Evolutionary conservation across 2,329 filamentous ascomycete species (phyloP).

Genomic region (Aaosphaeria arxii): DNA sequence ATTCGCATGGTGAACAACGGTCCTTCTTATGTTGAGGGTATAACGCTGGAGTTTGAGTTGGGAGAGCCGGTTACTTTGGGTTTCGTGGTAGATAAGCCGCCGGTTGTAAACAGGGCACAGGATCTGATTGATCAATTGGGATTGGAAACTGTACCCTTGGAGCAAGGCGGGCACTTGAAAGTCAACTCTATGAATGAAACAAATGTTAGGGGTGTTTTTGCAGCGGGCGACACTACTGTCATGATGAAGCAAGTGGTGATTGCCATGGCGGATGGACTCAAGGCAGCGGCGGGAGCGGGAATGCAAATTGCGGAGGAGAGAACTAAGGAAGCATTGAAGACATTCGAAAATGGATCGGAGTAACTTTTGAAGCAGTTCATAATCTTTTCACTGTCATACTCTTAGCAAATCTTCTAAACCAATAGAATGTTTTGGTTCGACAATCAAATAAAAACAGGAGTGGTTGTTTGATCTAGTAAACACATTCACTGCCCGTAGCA

Average conservation of each 20-base stretch:
- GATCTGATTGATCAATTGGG: slow-evolving; percentile 28
- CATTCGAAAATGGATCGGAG: slow-evolving; percentile 3
- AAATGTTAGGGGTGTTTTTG: slow-evolving; percentile 52
- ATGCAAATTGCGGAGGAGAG: slow-evolving; percentile 21
- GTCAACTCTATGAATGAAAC: slow-evolving; percentile 45
- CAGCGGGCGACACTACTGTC: slow-evolving; percentile 48
- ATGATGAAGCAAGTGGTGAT: slow-evolving; percentile 31
- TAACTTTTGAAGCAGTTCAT: too few relatives aligned
- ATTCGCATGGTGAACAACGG: slow-evolving; percentile 25
- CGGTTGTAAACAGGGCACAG: slow-evolving; percentile 28
- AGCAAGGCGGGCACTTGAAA: slow-evolving; percentile 44
- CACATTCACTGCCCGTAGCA: too few relatives aligned
- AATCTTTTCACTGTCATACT: too few relatives aligned
- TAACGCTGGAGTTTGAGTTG: slow-evolving; percentile 26
- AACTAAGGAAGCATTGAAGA: slow-evolving; percentile 9
- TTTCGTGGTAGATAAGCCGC: slow-evolving; percentile 23
- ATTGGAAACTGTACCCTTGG: slow-evolving; percentile 37
- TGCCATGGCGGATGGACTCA: slow-evolving; percentile 27
- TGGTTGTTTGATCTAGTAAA: too few relatives aligned
- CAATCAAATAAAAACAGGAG: too few relatives aligned
- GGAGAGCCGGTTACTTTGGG: slow-evolving; percentile 23
- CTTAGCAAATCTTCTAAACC: too few relatives aligned
- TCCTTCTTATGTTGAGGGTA: slow-evolving; percentile 16
- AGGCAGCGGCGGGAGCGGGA: slow-evolving; percentile 22
- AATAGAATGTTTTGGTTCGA: too few relatives aligned